A percentile compares a stretch with the other conserved stretches of the same genome.
phyloP scores from a whole-genome alignment of 371 early-diverging fungal species.

The Actinomucor elegans region DNA sequence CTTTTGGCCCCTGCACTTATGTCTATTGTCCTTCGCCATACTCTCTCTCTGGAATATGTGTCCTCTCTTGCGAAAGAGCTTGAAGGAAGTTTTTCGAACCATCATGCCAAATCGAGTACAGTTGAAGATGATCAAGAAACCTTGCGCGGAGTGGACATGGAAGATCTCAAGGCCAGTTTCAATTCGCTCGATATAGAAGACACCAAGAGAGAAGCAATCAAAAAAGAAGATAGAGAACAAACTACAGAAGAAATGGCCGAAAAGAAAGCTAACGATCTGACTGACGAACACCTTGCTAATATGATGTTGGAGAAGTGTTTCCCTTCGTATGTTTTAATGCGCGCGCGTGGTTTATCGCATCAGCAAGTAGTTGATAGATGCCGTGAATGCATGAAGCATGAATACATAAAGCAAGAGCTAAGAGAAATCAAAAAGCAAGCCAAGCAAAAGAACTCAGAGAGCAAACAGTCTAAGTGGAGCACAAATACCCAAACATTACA shows the following conservation, averaged over 20 bases:
- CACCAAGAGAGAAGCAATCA: neutral
- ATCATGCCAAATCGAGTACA: neutral
- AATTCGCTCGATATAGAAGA: neutral
- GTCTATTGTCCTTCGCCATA: conserved; percentile 31
- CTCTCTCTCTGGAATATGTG: conserved; percentile 23
- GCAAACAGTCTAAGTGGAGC: neutral
- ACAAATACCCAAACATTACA: conserved; percentile 8
- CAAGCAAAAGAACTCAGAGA: neutral
- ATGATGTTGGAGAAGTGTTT: neutral
- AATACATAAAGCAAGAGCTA: neutral
- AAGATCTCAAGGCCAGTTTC: neutral
- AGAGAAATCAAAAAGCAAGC: neutral
- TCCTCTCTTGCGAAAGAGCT: conserved; percentile 13
- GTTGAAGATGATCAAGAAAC: conserved; percentile 3
- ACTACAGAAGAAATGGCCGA: neutral
- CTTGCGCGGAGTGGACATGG: neutral
- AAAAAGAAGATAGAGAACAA: neutral
- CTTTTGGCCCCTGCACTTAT: conserved; percentile 34
- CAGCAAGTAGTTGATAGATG: neutral
- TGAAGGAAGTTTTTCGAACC: neutral
- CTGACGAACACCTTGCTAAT: neutral
- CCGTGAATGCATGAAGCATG: neutral
- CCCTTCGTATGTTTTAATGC: neutral
- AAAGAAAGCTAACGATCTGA: neutral
- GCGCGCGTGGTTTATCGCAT: conserved; percentile 10